Base-by-base conservation (phyloP, 352 stramenopile species). In the Pseudoperonospora humuli region DNA sequence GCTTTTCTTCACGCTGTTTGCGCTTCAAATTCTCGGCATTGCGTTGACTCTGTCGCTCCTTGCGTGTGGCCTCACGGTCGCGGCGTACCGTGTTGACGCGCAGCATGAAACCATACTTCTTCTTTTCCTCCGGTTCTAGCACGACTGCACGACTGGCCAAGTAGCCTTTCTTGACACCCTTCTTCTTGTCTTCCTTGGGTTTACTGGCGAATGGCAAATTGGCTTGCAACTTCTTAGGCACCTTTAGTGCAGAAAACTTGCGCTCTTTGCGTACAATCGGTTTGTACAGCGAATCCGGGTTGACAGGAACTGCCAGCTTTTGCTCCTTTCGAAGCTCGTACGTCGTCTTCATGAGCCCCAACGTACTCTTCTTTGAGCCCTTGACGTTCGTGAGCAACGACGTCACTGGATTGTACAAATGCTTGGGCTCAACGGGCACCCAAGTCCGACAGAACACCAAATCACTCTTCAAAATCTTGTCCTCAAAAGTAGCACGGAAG, bases 401-500 rank as follows among this genome's bases (percentile, higher is more conserved):
- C 39, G 78, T 91, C 49, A 99, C 93, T 0, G 96, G 96, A 65
- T 99, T 99, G 75, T 98, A 99, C 68, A 99, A 97, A 48, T 87
- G 71, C 64, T 98, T 98, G 2, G 96, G 84, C 47, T 98, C 91
- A 7, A 99, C 96, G 7, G 95, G 95, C 41, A 98, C 96, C 97
- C 97, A 99, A 19, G 96, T 97, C 15, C 96, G 80, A 53, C 96
- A 99, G 61, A 99, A 98, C 1, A 99, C 91, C 35, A 99, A 97
- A 61, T 99, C 97, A 38, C 87, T 98, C 61, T 97, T 93, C 3
- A 99, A 62, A 63, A 99, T 95, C 65, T 99, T 99, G 71, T 99
- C 96, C 67, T 99, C 97, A 58, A 99, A 99, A 0, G 96, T 99
- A 1, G 96, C 96, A 48, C 97, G 87, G 70, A 99, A 99, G 43